Evolutionary conservation across 2,329 filamentous ascomycete genomes (phyloP).

Genomic region (Phaeosphaeriaceae sp.): DNA sequence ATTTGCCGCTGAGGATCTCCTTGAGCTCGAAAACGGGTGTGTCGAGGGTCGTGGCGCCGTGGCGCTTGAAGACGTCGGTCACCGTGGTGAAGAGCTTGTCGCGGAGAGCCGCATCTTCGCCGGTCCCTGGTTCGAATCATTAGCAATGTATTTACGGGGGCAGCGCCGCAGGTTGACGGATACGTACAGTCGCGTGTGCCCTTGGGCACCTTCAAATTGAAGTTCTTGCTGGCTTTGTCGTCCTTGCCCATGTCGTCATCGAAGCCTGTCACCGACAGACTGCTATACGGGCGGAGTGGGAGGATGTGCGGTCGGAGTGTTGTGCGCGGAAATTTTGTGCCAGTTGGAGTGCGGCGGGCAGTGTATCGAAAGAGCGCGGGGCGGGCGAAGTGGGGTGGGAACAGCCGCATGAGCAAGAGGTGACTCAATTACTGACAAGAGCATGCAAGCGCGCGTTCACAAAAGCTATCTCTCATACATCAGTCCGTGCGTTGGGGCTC

Average conservation of each 20-base stretch:
- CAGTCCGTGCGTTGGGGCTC: constrained; percentile 20
- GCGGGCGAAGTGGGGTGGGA: constrained; percentile 40
- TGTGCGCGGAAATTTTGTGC: constrained; percentile 20
- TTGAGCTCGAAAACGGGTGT: constrained; percentile 85
- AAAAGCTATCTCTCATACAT: constrained; percentile 16
- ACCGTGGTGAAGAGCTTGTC: constrained; percentile 46
- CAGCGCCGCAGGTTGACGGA: constrained; percentile 33
- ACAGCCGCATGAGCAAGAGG: constrained; percentile 38
- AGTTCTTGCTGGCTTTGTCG: constrained; percentile 50
- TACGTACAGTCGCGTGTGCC: constrained; percentile 83
- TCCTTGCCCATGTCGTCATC: constrained; percentile 57
- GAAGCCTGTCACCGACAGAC: constrained; percentile 19
- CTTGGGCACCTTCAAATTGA: constrained; percentile 87
- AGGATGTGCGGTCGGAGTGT: constrained; percentile 11
- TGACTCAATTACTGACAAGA: constrained; percentile 33
- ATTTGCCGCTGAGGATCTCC: constrained; percentile 87
- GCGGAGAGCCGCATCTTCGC: constrained; percentile 45
- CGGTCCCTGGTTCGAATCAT: constrained; percentile 37
- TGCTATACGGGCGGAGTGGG: constrained; percentile 23
- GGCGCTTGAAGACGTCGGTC: constrained; percentile 48
- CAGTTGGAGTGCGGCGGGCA: constrained; percentile 26
- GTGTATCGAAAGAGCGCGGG: constrained; percentile 36
- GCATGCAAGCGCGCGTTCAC: constrained; percentile 24
- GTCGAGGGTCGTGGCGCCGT: constrained; percentile 47
- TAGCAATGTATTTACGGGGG: constrained; percentile 12